These are phyloP conservation scores for Chrysoporthe cubensis DNA, from an alignment of 2,329 filamentous ascomycete species.

Conservation along the genomic window DNA sequence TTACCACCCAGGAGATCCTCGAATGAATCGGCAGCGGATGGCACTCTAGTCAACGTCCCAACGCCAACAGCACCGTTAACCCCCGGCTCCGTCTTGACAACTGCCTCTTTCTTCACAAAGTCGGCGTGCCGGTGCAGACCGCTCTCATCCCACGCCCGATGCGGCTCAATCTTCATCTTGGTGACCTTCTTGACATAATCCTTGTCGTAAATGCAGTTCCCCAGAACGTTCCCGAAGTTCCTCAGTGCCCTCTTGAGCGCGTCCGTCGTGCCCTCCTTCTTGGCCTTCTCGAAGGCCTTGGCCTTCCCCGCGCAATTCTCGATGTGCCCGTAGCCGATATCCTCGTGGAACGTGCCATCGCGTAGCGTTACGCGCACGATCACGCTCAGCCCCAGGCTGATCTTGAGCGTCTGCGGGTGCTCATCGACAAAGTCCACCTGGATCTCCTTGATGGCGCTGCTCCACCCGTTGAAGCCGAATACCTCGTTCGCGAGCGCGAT, in stretches of 20 bases:
- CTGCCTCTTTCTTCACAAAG: conserved; percentile 65
- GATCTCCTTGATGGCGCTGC: conserved; percentile 90
- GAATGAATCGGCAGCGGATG: conserved; percentile 48
- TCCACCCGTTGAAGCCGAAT: conserved; percentile 98
- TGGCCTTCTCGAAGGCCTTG: conserved; percentile 95
- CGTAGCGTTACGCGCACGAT: conserved; percentile 87
- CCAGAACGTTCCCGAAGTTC: conserved; percentile 93
- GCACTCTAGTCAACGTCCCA: conserved; percentile 3
- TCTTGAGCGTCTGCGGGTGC: conserved; percentile 73
- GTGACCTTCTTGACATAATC: conserved; percentile 88
- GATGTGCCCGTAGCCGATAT: conserved; percentile 94
- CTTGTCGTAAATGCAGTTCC: conserved; percentile 99
- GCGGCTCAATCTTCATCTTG: conserved; percentile 80
- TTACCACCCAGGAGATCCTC: conserved; percentile 56
- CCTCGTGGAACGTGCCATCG: conserved; percentile 97
- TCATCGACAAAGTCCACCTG: conserved; percentile 97
- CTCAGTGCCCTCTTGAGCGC: conserved; percentile 86
- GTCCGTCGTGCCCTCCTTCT: conserved; percentile 97
- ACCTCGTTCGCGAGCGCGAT: conserved; percentile 95
- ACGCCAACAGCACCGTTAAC: conserved; percentile 14
- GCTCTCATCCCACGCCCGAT: conserved; percentile 74
- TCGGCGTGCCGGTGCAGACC: conserved; percentile 82
- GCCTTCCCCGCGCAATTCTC: conserved; percentile 97
- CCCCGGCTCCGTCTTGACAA: conserved; percentile 33
- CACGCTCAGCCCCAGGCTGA: conserved; percentile 85